Percentiles rank a stretch among this genome's conserved stretches.
phyloP scores from a whole-genome alignment of 1,139 yeast genomes.

The Yamadazyma buinensis region DNA sequence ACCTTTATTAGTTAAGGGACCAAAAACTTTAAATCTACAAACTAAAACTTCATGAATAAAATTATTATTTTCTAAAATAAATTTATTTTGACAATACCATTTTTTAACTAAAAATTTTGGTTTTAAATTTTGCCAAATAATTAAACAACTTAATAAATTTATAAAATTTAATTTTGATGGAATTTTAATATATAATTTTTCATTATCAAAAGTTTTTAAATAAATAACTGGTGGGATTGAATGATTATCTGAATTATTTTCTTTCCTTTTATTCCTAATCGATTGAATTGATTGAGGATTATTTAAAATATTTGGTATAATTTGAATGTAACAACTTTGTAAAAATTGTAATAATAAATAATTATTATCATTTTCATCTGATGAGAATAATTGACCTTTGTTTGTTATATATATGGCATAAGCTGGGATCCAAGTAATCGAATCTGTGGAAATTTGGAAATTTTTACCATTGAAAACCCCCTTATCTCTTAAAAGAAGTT shows the following conservation, averaged over 20 bases:
- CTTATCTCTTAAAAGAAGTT: constrained; percentile 29
- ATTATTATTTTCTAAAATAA: constrained; percentile 24
- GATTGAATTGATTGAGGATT: constrained; percentile 4
- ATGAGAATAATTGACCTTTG: constrained; percentile 34
- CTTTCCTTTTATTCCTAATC: constrained; percentile 4
- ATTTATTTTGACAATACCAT: constrained; percentile 47
- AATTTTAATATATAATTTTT: constrained; percentile 44
- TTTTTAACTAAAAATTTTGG: constrained; percentile 58
- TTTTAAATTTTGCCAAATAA: constrained; percentile 63
- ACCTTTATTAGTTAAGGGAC: constrained; percentile 50
- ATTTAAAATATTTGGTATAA: constrained; percentile 24
- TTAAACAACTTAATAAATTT: constrained; percentile 45
- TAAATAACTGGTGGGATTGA: constrained; percentile 40
- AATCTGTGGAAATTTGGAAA: constrained; percentile 37
- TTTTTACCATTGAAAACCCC: constrained; percentile 36
- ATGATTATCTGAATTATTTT: neutral
- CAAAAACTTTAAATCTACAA: constrained; percentile 62
- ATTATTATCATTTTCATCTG: constrained; percentile 32
- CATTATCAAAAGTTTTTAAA: constrained; percentile 45
- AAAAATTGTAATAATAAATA: constrained; percentile 33
- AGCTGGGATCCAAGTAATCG: constrained; percentile 35
- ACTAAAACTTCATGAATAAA: constrained; percentile 47
- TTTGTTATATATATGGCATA: constrained; percentile 31
- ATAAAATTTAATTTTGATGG: constrained; percentile 44
- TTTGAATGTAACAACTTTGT: constrained; percentile 42